Conservation (phyloP, 345 rosid genomes). For the Citrus sp. region DNA sequence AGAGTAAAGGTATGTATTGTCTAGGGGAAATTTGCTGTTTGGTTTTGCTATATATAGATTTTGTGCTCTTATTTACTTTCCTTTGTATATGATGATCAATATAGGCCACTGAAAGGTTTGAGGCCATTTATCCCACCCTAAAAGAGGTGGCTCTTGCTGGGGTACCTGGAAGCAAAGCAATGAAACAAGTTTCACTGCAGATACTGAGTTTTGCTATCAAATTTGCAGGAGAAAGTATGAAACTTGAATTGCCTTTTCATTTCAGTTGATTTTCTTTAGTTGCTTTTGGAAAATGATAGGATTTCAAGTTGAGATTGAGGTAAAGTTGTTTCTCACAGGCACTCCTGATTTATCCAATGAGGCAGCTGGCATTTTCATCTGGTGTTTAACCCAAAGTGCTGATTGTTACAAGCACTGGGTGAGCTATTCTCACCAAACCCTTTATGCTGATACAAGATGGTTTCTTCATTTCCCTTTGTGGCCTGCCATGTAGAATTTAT, state of each 20-base stretch:
- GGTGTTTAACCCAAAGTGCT: slow-evolving; percentile 56
- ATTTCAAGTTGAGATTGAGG: slow-evolving; percentile 8
- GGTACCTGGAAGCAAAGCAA: slow-evolving; percentile 63
- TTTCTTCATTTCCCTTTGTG: not conserved
- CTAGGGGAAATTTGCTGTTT: slow-evolving; percentile 3
- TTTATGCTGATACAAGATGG: not conserved
- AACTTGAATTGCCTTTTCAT: not conserved
- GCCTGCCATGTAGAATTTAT: not conserved
- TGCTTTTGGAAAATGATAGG: not conserved
- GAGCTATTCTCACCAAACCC: slow-evolving; percentile 17
- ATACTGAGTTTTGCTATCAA: slow-evolving; percentile 50
- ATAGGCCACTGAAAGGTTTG: slow-evolving; percentile 85
- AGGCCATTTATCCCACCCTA: slow-evolving; percentile 51
- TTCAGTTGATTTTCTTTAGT: not conserved
- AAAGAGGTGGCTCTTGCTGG: slow-evolving; percentile 80
- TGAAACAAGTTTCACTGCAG: slow-evolving; percentile 68
- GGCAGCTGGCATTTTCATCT: slow-evolving; percentile 53
- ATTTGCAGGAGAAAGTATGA: slow-evolving; percentile 69
- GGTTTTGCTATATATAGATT: not conserved
- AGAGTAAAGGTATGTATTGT: slow-evolving; percentile 54
- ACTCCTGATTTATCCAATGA: slow-evolving; percentile 59
- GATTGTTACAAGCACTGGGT: slow-evolving; percentile 89
- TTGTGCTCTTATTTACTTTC: slow-evolving; percentile 5
- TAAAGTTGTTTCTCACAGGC: slow-evolving; percentile 30
- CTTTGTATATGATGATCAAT: slow-evolving; percentile 8